phyloP scores from a whole-genome alignment of 768 basidiomycete genomes.

The Vararia minispora region DNA sequence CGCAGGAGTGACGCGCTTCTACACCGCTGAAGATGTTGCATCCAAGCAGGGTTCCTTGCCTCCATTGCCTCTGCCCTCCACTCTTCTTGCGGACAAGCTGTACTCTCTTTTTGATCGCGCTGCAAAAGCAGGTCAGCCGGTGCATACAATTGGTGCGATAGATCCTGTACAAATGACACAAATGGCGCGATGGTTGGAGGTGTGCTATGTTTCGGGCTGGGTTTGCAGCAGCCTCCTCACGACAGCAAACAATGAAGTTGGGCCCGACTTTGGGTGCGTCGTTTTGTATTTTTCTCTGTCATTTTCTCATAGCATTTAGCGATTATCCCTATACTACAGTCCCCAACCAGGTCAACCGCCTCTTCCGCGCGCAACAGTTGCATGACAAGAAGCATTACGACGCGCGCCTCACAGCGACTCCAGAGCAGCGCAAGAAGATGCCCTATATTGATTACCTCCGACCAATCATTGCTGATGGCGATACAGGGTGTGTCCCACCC shows the following conservation, averaged over 20 bases:
- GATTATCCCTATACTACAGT: slow-evolving; percentile 97
- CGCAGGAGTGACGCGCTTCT: slow-evolving; percentile 61
- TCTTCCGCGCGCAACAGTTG: slow-evolving; percentile 85
- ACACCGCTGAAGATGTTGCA: slow-evolving; percentile 68
- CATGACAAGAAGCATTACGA: slow-evolving; percentile 93
- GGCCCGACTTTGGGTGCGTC: slow-evolving; percentile 77
- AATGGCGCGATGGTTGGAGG: slow-evolving; percentile 79
- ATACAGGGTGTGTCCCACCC: slow-evolving; percentile 66
- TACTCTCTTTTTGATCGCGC: slow-evolving; percentile 54
- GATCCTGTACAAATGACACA: slow-evolving; percentile 94
- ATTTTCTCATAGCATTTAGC: slow-evolving; percentile 23
- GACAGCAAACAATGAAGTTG: slow-evolving; percentile 85
- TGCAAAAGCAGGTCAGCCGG: slow-evolving; percentile 50
- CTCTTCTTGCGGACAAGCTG: slow-evolving; percentile 81
- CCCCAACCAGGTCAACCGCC: slow-evolving; percentile 87
- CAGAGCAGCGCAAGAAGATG: slow-evolving; percentile 56
- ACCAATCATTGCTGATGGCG: slow-evolving; percentile 91
- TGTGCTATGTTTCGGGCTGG: slow-evolving; percentile 92
- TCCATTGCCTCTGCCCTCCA: slow-evolving; percentile 62
- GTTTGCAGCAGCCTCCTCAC: slow-evolving; percentile 79
- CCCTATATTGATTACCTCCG: slow-evolving; percentile 80
- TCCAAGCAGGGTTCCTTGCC: slow-evolving; percentile 86
- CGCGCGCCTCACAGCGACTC: slow-evolving; percentile 58
- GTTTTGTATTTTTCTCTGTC: neutral
- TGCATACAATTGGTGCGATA: slow-evolving; percentile 89